Conservation (phyloP, 73 alveolate species). For the Uronychia setigera region DNA sequence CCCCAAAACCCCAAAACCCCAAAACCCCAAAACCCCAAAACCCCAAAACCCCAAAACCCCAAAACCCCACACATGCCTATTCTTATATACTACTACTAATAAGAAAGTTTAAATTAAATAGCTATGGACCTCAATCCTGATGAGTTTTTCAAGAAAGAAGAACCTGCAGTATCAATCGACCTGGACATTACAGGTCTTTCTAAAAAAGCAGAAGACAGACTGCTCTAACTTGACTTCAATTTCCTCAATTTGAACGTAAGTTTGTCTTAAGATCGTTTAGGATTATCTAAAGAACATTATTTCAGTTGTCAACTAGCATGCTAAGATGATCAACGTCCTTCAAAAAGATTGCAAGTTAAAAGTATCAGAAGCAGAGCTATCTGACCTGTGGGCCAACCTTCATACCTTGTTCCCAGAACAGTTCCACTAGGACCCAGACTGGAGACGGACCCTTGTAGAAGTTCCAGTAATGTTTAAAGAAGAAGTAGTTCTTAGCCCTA, state of each 20-base stretch:
- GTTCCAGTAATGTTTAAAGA: too few relatives aligned
- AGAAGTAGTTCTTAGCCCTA: too few relatives aligned
- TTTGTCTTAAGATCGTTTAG: not conserved
- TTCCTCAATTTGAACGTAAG: constrained; percentile 15
- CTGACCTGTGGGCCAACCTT: too few relatives aligned
- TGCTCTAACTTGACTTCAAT: constrained; percentile 9
- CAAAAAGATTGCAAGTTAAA: constrained; percentile 4
- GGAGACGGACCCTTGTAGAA: too few relatives aligned
- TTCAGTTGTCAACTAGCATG: constrained; percentile 14
- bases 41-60: too few relatives aligned
- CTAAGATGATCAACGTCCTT: not conserved
- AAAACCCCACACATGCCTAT: too few relatives aligned
- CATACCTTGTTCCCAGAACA: too few relatives aligned
- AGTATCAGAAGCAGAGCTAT: not conserved
- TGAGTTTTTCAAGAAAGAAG: not conserved
- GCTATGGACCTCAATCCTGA: not conserved
- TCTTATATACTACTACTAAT: too few relatives aligned
- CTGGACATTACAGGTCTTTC: not conserved
- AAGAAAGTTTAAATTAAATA: too few relatives aligned
- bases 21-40: too few relatives aligned
- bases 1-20: too few relatives aligned
- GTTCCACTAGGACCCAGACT: too few relatives aligned
- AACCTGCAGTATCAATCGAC: not conserved
- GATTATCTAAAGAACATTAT: constrained; percentile 5
- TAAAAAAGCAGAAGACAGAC: constrained; percentile 1